Base-by-base conservation (phyloP, 2,329 filamentous ascomycete species). In the Xylaria sp. region DNA sequence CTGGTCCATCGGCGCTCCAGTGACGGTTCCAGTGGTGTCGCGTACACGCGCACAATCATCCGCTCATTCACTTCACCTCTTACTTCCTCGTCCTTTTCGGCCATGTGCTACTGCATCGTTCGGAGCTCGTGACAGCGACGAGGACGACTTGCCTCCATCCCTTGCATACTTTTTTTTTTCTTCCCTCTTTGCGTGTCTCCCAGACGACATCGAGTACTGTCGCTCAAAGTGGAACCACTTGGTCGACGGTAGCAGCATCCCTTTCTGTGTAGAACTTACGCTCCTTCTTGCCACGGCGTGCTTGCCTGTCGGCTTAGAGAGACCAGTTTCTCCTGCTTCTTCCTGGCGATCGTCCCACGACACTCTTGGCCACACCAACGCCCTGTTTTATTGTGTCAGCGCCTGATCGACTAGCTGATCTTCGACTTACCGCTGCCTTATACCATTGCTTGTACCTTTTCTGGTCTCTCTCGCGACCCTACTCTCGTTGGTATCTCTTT, bases 131-230 rank as follows among this genome's bases (percentile, higher is more conserved):
- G 55, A 71, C 43, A 36, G 57, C 66, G 56, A 65, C 69, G 55
- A 71, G 28, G 52, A 64, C 66, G 60, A 62, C 69, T 66, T 52
- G 59, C 64, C 62, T 60, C 23, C 39, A 65, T 65, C 25, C 46
- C 18, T 48, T 23, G 57, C 55, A 13, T 59, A 20, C 18, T 48
- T 55, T 58, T 23, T 43, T 62, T 48, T 55, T 58, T 23, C 36
- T 62, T 61, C 25, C 54, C 64, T 58, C 33, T 54, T 64, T 71
- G 70, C 62, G 73, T 72, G 71, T 69, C 72, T 71, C 61, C 67
- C 56, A 62, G 63, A 66, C 41, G 18, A 59, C 67, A 41, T 67
- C 63, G 25, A 70, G 59, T 70, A 59, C 57, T 64, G 62, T 72
- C 71, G 64, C 71, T 61, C 55, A 64, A 67, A 70, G 58, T 68